These are phyloP conservation scores for Colletotrichum sp. DNA, from an alignment of 2,329 filamentous ascomycete genomes.

Conservation along the genomic window DNA sequence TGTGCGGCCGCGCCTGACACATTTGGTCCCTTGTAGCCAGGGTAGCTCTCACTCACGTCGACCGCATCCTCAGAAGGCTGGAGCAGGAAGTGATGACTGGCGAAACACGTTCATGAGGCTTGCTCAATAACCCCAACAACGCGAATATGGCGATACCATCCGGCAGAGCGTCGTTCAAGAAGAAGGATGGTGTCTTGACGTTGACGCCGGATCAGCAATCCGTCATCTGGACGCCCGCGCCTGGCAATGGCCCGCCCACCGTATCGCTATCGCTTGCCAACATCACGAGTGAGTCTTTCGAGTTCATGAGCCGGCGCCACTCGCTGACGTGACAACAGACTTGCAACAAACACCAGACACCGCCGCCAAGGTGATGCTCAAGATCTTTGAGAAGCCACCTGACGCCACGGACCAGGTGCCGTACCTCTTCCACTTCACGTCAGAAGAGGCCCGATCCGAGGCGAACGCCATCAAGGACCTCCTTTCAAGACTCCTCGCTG, in stretches of 20 bases:
- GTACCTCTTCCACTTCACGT: conserved; percentile 91
- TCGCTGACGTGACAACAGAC: conserved; percentile 57
- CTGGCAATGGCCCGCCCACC: conserved; percentile 64
- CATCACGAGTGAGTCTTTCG: conserved; percentile 77
- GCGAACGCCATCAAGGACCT: conserved; percentile 85
- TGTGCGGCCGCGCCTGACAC: conserved; percentile 5
- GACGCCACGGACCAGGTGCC: conserved; percentile 65
- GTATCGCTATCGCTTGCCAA: conserved; percentile 75
- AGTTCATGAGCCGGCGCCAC: neutral
- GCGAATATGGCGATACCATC: conserved; percentile 60
- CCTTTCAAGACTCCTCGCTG: conserved; percentile 78
- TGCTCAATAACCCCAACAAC: neutral
- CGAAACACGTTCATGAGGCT: neutral
- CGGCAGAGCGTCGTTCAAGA: conserved; percentile 85
- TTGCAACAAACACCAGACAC: conserved; percentile 92
- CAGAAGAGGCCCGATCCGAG: conserved; percentile 77
- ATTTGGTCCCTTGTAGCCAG: conserved; percentile 1
- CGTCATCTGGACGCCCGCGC: conserved; percentile 81
- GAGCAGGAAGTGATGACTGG: neutral
- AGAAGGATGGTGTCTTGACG: conserved; percentile 87
- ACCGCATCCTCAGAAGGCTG: neutral
- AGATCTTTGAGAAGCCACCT: conserved; percentile 79
- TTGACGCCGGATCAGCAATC: conserved; percentile 75
- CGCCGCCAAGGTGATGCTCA: conserved; percentile 91
- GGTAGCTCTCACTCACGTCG: neutral